A percentile compares a stretch with the other conserved stretches of the same genome.
phyloP scores from a whole-genome alignment of 73 alveolate species.

The Durusdinium trenchii region DNA sequence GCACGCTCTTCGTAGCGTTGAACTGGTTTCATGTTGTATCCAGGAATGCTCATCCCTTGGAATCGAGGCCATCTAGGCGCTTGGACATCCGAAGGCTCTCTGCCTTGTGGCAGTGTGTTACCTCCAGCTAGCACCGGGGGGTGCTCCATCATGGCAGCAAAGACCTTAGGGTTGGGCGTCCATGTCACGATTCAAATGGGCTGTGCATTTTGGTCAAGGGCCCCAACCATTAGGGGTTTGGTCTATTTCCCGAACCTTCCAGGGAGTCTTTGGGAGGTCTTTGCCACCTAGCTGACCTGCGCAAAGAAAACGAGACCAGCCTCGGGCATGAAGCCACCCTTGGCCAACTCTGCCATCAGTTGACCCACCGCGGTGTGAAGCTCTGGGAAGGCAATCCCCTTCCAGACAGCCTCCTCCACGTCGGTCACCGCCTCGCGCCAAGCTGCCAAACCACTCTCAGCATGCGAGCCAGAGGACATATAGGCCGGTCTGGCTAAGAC shows the following conservation, averaged over 20 bases:
- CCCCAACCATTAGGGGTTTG: no score
- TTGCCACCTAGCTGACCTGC: neutral
- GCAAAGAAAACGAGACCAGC: neutral
- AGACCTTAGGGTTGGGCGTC: no score
- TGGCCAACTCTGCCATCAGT: constrained; percentile 87
- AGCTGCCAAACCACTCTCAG: neutral
- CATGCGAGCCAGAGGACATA: constrained; percentile 13
- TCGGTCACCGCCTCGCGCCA: constrained; percentile 91
- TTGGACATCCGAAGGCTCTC: constrained; percentile 75
- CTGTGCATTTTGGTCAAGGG: no score
- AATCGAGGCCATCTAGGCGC: constrained; percentile 74
- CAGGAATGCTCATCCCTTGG: constrained; percentile 87
- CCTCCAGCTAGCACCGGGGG: constrained; percentile 51
- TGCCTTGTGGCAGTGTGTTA: constrained; percentile 66
- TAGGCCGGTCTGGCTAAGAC: constrained; percentile 51
- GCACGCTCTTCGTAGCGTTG: constrained; percentile 82
- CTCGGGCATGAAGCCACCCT: constrained; percentile 48
- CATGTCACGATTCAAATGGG: no score
- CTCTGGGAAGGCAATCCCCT: constrained; percentile 78
- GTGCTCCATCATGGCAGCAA: constrained; percentile 72
- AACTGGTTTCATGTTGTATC: constrained; percentile 83
- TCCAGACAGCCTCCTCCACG: constrained; percentile 89
- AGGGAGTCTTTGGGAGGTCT: neutral
- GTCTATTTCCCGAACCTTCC: neutral
- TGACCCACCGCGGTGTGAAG: constrained; percentile 89